A percentile compares a stretch with the other conserved stretches of the same genome.
phyloP scores from a whole-genome alignment of 2,329 filamentous ascomycete species.

The Monilinia fructicola region DNA sequence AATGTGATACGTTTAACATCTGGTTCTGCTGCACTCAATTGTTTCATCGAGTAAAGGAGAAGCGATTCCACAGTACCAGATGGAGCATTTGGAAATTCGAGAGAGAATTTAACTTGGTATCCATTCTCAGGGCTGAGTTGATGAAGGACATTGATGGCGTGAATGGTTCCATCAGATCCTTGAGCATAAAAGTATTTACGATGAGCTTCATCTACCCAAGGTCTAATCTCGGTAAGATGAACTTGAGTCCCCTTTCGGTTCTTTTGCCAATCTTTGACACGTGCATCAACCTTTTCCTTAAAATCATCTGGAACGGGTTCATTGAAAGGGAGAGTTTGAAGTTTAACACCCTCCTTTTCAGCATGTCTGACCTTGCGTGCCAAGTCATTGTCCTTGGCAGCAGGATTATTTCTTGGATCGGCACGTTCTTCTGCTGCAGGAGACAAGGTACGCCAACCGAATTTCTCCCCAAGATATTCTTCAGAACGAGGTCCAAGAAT shows the following conservation, averaged over 20 bases:
- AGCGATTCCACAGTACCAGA: conserved; percentile 84
- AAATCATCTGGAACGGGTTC: conserved; percentile 64
- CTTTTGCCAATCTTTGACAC: conserved; percentile 76
- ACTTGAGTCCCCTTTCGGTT: conserved; percentile 83
- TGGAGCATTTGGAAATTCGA: conserved; percentile 87
- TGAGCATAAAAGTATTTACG: conserved; percentile 82
- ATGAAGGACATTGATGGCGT: conserved; percentile 77
- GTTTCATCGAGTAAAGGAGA: conserved; percentile 66
- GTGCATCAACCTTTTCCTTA: conserved; percentile 65
- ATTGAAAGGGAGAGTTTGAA: conserved; percentile 69
- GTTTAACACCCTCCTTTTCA: conserved; percentile 80
- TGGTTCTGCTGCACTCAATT: conserved; percentile 51
- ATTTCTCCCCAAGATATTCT: conserved; percentile 73
- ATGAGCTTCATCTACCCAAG: conserved; percentile 82
- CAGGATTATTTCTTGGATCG: conserved; percentile 67
- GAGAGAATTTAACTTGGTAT: conserved; percentile 94
- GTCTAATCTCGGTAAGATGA: conserved; percentile 84
- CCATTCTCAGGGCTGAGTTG: conserved; percentile 78
- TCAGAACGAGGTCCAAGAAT: conserved; percentile 78
- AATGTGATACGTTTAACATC: conserved; percentile 76
- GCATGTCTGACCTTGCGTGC: conserved; percentile 80
- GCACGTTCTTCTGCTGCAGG: conserved; percentile 88
- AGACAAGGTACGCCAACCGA: conserved; percentile 85
- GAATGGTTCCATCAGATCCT: conserved; percentile 69
- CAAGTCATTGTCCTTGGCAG: conserved; percentile 71